Evolutionary conservation across 2,329 filamentous ascomycete genomes (phyloP).

Genomic region (Colletotrichum gloeosporioides): DNA sequence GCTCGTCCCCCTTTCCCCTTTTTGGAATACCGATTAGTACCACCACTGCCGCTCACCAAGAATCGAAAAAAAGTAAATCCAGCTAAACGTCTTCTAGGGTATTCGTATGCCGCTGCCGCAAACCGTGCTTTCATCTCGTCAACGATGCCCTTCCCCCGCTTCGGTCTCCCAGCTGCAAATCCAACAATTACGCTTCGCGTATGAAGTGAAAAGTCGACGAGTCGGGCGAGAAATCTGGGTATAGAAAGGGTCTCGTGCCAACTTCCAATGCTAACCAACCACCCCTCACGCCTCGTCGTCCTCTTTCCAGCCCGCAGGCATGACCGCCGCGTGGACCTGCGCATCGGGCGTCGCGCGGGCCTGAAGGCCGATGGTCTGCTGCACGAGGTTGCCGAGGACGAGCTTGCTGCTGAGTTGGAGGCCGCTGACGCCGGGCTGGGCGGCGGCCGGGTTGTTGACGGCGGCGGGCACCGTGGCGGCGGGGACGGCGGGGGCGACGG

Average conservation of each 20-base stretch:
- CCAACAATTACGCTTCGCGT: neutral
- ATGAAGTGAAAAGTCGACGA: neutral
- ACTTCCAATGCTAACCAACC: neutral
- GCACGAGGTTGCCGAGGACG: constrained; percentile 47
- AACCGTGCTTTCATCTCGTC: neutral
- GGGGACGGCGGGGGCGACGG: constrained; percentile 12
- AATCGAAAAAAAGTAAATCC: neutral
- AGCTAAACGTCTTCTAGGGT: constrained; percentile 2
- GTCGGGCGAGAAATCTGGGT: neutral
- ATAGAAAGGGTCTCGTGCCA: neutral
- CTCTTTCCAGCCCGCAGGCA: neutral
- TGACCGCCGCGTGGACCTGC: neutral
- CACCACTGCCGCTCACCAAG: neutral
- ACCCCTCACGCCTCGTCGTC: neutral
- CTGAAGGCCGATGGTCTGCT: constrained; percentile 19
- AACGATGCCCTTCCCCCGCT: neutral
- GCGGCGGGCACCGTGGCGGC: constrained; percentile 23
- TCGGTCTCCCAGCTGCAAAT: neutral
- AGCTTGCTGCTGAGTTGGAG: constrained; percentile 47
- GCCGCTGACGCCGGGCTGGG: constrained; percentile 38
- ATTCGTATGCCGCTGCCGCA: constrained; percentile 18
- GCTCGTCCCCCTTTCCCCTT: neutral
- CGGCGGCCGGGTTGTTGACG: constrained; percentile 20
- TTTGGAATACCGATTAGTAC: neutral
- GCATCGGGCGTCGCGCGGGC: constrained; percentile 15